Base-by-base conservation (phyloP, 345 rosid genomes). In the Lenwebbia sp. region DNA sequence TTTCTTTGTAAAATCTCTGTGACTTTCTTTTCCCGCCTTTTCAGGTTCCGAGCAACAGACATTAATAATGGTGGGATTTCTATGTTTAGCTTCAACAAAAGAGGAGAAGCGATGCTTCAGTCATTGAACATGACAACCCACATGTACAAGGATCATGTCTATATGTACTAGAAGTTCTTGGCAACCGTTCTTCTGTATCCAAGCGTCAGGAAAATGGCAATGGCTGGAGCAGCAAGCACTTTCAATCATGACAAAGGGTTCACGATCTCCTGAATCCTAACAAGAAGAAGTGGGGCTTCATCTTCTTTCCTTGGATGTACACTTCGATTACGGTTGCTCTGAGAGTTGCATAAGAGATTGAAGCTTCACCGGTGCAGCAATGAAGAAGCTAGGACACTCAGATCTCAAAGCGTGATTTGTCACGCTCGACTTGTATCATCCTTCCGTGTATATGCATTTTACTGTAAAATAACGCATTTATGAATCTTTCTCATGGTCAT, bases 51-150 rank as follows among this genome's bases (percentile, higher is more conserved):
- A 8, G 92, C 95, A 15, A 85, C 90, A 55, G 96, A 93, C 83
- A 92, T 93, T 82, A 93, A 94, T 57, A 93, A 94, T 58, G 92
- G 96, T 3, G 93, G 96, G 52, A 87, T 94, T 65, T 93, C 90
- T 82, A 89, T 91, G 25, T 92, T 93, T 78, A 85, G 50, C 53
- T 86, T 93, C 89, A 93, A 93, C 90, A 88, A 50, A 52, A 88
- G 54, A 83, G 96, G 95, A 49, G 96, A 94, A 91, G 92, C 93
- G n/a, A 94, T 93, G 96, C 91, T 94, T 26, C 91, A 90, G 56
- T 89, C 93, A 30, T 87, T 94, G 90, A 93, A 94, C 85, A 89
- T 90, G 93, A 94, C 94, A 15, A 90, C 94, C 7, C 96, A 94
- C 86, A 90, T 93, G 92, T 94, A 92, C 84, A 88, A 86, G 30